These are phyloP conservation scores for Sphaerulina musiva DNA, from an alignment of 2,329 filamentous ascomycete genomes.

Conservation along the genomic window DNA sequence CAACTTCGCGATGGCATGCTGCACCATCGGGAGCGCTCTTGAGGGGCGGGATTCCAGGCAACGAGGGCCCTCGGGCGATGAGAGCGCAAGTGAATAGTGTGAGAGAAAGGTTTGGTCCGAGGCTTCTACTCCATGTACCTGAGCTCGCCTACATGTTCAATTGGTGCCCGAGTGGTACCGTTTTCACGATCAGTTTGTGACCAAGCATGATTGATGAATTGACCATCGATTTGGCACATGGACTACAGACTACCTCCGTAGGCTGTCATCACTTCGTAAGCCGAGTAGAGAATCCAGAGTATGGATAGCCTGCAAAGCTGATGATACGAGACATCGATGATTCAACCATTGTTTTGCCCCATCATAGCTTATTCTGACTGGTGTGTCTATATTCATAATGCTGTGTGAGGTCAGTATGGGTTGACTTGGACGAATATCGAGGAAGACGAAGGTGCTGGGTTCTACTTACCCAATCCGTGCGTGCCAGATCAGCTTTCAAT, in stretches of 20 bases:
- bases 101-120: too few species aligned
- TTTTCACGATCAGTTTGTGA: too few species aligned
- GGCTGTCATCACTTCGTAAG: too few species aligned
- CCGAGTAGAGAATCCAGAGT: too few species aligned
- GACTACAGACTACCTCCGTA: too few species aligned
- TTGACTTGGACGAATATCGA: neutral
- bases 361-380: slow-evolving; percentile 7
- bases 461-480: slow-evolving; percentile 27
- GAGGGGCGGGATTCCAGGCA: neutral
- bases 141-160: too few species aligned
- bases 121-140: too few species aligned
- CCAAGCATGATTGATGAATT: too few species aligned
- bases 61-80: too few species aligned
- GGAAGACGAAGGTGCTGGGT: neutral
- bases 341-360: neutral
- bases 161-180: too few species aligned
- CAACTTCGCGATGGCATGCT: slow-evolving; percentile 8
- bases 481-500: slow-evolving; percentile 29
- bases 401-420: slow-evolving; percentile 10
- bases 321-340: neutral
- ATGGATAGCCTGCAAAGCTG: neutral
- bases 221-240: too few species aligned
- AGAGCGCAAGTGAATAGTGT: too few species aligned
- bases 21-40: neutral
- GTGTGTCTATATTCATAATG: slow-evolving; percentile 34